A percentile compares a stretch with the other conserved stretches of the same genome.
Conservation (phyloP, 345 rosid species). For the Aquilaria yunnanensis region DNA sequence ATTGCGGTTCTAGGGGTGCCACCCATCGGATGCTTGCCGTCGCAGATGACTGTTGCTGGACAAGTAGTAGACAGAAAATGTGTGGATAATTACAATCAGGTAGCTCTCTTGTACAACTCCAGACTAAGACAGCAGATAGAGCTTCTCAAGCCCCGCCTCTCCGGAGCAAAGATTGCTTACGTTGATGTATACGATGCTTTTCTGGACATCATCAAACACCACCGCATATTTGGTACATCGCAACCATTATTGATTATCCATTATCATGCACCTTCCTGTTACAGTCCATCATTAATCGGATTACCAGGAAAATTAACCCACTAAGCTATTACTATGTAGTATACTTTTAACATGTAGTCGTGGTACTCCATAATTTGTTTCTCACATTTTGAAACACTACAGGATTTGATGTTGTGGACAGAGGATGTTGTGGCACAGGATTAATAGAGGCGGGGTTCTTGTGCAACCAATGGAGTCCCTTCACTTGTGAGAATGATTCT, state of each 20-base stretch:
- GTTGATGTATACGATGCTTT: constrained; percentile 16
- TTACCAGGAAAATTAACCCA: too few species aligned
- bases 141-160: constrained; percentile 1
- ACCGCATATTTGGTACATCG: constrained; percentile 19
- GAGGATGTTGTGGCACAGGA: constrained; percentile 36
- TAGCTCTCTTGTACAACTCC: constrained; percentile 22
- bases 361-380: background rate
- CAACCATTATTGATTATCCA: background rate
- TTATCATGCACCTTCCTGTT: background rate
- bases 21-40: constrained; percentile 30
- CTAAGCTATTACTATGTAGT: too few species aligned
- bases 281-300: too few species aligned
- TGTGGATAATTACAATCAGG: constrained; percentile 14
- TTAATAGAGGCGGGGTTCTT: background rate
- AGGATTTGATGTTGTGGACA: constrained; percentile 33
- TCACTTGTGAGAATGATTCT: constrained; percentile 10
- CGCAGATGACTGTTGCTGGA: constrained; percentile 17
- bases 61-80: constrained; percentile 9
- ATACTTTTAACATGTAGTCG: too few species aligned
- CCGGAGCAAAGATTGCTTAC: constrained; percentile 8
- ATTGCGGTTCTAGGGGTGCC: constrained; percentile 11
- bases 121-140: constrained; percentile 3
- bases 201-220: constrained; percentile 19
- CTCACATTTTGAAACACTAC: background rate
- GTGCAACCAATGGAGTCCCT: constrained; percentile 9